Percentiles rank a stretch among this genome's conserved stretches.
Evolutionary conservation across 1,139 yeast genomes (phyloP).

Genomic region (Pichia sp.): DNA sequence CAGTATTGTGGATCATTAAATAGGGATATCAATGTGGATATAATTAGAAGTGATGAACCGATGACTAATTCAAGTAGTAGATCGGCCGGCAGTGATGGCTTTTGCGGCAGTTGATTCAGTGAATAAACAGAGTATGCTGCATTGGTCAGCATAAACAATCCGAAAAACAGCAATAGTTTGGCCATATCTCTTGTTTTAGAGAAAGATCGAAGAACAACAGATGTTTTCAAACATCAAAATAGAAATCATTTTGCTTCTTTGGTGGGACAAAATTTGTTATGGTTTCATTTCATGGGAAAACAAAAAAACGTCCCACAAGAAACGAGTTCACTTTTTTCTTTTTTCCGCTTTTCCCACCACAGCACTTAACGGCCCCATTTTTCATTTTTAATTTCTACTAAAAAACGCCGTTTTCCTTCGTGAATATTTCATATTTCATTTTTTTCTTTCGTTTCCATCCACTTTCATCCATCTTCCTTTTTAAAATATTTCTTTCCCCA

Average conservation of each 20-base stretch:
- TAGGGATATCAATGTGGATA: constrained; percentile 28
- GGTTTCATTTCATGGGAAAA: neutral
- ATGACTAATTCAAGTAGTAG: neutral
- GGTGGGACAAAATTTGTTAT: neutral
- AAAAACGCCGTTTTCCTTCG: too few relatives aligned
- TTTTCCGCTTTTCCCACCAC: neutral
- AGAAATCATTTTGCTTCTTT: neutral
- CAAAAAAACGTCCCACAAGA: neutral
- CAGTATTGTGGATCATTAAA: neutral
- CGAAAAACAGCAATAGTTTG: neutral
- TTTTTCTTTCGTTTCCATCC: neutral
- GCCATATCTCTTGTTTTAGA: neutral
- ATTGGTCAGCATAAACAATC: neutral
- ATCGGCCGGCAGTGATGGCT: neutral
- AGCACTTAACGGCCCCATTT: neutral
- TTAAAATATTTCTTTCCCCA: neutral
- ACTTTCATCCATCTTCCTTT: neutral
- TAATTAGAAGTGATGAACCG: constrained; percentile 12
- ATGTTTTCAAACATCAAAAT: too few relatives aligned
- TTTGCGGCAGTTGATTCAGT: neutral
- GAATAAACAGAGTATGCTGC: neutral
- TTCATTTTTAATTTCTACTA: too few relatives aligned
- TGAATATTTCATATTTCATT: too few relatives aligned
- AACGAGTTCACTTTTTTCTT: neutral
- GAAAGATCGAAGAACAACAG: neutral